Conservation (phyloP, 805 yeast species). For the Helenozyma baotianmanensis region DNA sequence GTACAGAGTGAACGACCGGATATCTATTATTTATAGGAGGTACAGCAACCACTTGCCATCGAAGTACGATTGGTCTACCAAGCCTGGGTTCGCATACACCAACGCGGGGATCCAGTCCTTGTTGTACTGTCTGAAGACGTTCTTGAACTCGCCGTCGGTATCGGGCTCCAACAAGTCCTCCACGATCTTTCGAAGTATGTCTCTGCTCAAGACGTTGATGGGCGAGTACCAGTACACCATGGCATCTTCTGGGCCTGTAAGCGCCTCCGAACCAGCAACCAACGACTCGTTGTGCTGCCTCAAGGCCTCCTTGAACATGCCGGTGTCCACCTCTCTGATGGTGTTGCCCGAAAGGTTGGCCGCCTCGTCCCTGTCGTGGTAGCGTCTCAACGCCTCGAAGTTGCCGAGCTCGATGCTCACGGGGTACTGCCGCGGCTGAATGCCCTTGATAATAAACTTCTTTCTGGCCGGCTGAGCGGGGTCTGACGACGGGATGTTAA, state of each 20-base stretch:
- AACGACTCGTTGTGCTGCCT: slow-evolving; percentile 19
- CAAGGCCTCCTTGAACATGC: slow-evolving; percentile 27
- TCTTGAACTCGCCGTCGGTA: slow-evolving; percentile 18
- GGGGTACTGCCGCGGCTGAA: slow-evolving; percentile 72
- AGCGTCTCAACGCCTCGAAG: slow-evolving; percentile 36
- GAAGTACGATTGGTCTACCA: slow-evolving; percentile 31
- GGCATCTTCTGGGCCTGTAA: slow-evolving; percentile 16
- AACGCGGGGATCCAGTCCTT: slow-evolving; percentile 37
- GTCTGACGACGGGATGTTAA: slow-evolving; percentile 43
- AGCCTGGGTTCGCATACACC: slow-evolving; percentile 37
- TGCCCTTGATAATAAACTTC: slow-evolving; percentile 89
- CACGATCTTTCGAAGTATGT: slow-evolving; percentile 30
- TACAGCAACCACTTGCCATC: slow-evolving; percentile 35
- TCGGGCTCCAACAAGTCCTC: slow-evolving; percentile 23
- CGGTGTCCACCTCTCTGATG: slow-evolving; percentile 36
- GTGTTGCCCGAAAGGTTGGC: slow-evolving; percentile 14
- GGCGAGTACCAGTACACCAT: slow-evolving; percentile 18
- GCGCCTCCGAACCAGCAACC: slow-evolving; percentile 18
- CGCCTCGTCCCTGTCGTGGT: slow-evolving; percentile 10
- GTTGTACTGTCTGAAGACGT: slow-evolving; percentile 34
- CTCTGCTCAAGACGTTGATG: slow-evolving; percentile 30
- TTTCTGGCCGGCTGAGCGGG: slow-evolving; percentile 46
- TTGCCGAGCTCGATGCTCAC: slow-evolving; percentile 44
- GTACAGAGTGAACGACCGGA: too few relatives aligned
- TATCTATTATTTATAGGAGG: slow-evolving; percentile 21